A percentile compares a stretch with the other conserved stretches of the same genome.
These are phyloP conservation scores for Cryptococcus sp. DNA, from an alignment of 1,284 basidiomycete species.

Conservation along the genomic window DNA sequence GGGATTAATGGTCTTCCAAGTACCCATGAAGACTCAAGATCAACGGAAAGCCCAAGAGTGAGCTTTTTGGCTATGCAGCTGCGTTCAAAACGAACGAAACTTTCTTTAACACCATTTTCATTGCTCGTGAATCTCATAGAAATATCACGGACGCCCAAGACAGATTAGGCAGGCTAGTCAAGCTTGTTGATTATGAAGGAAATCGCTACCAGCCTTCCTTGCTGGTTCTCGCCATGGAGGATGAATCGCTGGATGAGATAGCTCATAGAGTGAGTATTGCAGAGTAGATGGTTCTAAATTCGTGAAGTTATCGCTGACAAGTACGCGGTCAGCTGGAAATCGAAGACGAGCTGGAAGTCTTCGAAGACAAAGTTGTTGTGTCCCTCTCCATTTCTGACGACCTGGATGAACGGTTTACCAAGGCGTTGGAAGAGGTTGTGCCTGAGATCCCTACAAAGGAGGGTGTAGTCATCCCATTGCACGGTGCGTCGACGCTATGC, in stretches of 20 bases:
- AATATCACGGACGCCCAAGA: slow-evolving; percentile 39
- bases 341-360: slow-evolving; percentile 20
- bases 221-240: slow-evolving; percentile 42
- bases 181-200: slow-evolving; percentile 10
- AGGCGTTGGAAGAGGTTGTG: slow-evolving; percentile 16
- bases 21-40: slow-evolving; percentile 23
- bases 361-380: slow-evolving; percentile 26
- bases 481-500: slow-evolving; percentile 19
- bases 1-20: slow-evolving; percentile 39
- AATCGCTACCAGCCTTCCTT: slow-evolving; percentile 31
- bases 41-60: slow-evolving; percentile 14
- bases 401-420: slow-evolving; percentile 29
- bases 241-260: slow-evolving; percentile 38
- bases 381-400: slow-evolving; percentile 33
- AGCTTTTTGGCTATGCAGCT: slow-evolving; percentile 4
- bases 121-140: slow-evolving; percentile 3
- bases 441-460: slow-evolving; percentile 20
- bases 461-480: slow-evolving; percentile 24
- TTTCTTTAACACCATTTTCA: neutral
- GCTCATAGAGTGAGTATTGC: slow-evolving; percentile 23
- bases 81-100: neutral
- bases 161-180: slow-evolving; percentile 25
- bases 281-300: neutral
- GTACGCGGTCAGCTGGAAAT: slow-evolving; percentile 27
- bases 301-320: neutral